These are phyloP conservation scores for Saturnispora silvae DNA, from an alignment of 805 yeast genomes.

Conservation along the genomic window DNA sequence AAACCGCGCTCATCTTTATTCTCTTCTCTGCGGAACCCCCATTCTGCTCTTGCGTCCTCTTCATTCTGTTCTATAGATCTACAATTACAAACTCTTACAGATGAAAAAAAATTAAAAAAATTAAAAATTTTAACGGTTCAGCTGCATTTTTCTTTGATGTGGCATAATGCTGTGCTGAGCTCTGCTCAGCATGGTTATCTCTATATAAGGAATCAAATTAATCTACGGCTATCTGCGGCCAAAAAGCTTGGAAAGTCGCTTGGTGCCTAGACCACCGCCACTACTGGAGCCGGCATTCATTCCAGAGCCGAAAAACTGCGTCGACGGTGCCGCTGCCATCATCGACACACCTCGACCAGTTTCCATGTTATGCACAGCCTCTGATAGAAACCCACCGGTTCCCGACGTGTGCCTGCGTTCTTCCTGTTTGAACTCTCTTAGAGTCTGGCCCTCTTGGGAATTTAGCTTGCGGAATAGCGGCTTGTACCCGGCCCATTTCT, in stretches of 20 bases:
- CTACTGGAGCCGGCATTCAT: conserved; percentile 1
- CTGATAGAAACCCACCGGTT: conserved; percentile 9
- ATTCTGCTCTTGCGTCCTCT: neutral
- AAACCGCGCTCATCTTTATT: neutral
- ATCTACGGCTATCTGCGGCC: conserved; percentile 2
- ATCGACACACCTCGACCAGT: conserved; percentile 22
- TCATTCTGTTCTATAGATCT: neutral
- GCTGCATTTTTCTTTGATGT: too few relatives aligned
- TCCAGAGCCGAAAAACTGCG: too few relatives aligned
- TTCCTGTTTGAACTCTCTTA: conserved; percentile 18
- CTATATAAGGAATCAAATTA: too few relatives aligned
- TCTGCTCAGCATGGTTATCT: too few relatives aligned
- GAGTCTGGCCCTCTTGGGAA: conserved; percentile 29
- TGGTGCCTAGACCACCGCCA: neutral
- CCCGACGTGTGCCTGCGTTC: too few relatives aligned
- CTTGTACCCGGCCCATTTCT: conserved; percentile 25
- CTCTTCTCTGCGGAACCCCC: neutral
- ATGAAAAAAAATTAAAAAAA: neutral
- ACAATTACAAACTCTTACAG: neutral
- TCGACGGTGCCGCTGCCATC: conserved; percentile 23
- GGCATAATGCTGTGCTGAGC: too few relatives aligned
- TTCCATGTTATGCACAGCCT: conserved; percentile 1
- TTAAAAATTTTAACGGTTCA: too few relatives aligned
- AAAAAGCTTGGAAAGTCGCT: conserved; percentile 6
- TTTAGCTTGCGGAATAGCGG: conserved; percentile 24